phyloP scores from a whole-genome alignment of 306 rosid genomes.

The Astragalus membranaceus region DNA sequence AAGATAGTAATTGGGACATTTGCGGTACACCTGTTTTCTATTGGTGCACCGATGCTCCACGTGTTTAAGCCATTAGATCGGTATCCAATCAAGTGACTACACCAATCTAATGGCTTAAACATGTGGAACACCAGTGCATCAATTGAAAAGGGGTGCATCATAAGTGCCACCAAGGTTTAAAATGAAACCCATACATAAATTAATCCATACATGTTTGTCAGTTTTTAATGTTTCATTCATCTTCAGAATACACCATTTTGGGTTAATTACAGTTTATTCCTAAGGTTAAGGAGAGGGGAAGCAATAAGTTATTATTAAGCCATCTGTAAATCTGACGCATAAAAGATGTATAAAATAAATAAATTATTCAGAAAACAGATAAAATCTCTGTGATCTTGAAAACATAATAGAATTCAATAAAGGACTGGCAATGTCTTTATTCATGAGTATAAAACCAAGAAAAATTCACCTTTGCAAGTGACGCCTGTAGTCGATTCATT shows the following conservation, averaged over 20 bases:
- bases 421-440: not conserved
- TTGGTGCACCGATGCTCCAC: not conserved
- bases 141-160: not conserved
- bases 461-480: conserved; percentile 47
- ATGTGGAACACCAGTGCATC: not conserved
- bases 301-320: not conserved
- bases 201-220: not conserved
- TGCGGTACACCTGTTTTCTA: not conserved
- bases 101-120: not conserved
- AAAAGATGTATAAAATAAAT: not conserved
- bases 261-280: not conserved
- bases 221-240: not conserved
- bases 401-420: not conserved
- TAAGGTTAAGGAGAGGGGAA: not conserved
- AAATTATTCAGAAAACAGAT: not conserved
- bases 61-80: not conserved
- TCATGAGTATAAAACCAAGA: not conserved
- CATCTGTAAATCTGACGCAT: not conserved
- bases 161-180: not conserved
- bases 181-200: not conserved
- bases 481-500: conserved; percentile 39
- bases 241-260: not conserved
- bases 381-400: not conserved
- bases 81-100: too few relatives aligned
- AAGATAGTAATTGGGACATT: not conserved